These are phyloP conservation scores for Calonectria crousiana DNA, from an alignment of 2,329 filamentous ascomycete species.

Conservation along the genomic window DNA sequence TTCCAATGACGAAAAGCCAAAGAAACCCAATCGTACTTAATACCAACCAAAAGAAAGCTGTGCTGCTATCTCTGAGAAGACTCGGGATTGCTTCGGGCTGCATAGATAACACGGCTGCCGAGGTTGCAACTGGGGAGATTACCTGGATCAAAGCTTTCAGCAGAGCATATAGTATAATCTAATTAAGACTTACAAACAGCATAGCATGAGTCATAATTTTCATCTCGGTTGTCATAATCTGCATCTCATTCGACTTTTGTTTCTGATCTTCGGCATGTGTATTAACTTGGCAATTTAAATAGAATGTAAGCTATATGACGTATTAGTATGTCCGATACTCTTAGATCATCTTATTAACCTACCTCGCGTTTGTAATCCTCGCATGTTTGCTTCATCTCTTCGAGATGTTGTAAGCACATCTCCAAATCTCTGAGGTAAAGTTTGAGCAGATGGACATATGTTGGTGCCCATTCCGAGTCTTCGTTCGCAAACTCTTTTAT, in stretches of 20 bases:
- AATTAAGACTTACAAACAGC: not conserved
- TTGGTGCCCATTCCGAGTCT: not conserved
- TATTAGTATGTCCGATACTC: not conserved
- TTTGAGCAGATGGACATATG: not conserved
- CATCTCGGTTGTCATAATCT: not conserved
- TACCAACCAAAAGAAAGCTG: not conserved
- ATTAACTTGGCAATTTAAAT: not conserved
- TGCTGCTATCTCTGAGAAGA: not conserved
- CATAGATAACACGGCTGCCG: not conserved
- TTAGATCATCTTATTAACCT: too few relatives aligned
- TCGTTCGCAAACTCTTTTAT: not conserved
- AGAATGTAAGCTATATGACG: not conserved
- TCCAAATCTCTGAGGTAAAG: not conserved
- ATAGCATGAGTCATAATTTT: not conserved
- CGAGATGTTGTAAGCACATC: not conserved
- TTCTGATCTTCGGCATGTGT: too few relatives aligned
- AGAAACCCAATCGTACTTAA: too few relatives aligned
- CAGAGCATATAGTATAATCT: fast-evolving
- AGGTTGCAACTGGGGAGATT: not conserved
- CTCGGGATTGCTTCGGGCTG: not conserved
- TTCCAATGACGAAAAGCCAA: not conserved
- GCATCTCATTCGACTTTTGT: not conserved
- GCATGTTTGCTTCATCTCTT: not conserved
- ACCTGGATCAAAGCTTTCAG: not conserved
- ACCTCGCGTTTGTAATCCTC: not conserved